phyloP scores from a whole-genome alignment of 495 filamentous ascomycete genomes.

The Physcia stellaris region DNA sequence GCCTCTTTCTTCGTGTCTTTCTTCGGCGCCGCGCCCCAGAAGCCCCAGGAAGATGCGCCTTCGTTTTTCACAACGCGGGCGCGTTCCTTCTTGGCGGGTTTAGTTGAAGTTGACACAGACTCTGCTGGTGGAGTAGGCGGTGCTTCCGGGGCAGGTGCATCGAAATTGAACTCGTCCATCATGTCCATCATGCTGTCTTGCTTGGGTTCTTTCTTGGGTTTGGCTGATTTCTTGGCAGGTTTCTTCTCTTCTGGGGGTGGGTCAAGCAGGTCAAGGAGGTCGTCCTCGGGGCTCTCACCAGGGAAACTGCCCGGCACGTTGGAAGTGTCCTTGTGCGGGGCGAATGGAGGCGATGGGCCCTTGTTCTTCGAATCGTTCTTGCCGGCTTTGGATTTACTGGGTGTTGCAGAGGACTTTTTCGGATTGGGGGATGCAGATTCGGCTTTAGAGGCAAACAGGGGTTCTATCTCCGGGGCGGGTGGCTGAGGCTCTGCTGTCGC shows the following conservation, averaged over 20 bases:
- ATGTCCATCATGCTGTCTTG: constrained; percentile 18
- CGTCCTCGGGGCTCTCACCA: constrained; percentile 16
- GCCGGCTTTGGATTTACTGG: constrained; percentile 8
- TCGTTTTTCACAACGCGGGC: constrained; percentile 37
- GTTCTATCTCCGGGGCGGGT: constrained; percentile 1
- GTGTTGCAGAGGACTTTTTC: constrained; percentile 11
- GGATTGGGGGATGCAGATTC: constrained; percentile 8
- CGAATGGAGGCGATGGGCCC: constrained; percentile 14
- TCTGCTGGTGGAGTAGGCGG: constrained; percentile 44
- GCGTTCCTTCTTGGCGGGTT: constrained; percentile 44
- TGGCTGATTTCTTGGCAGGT: constrained; percentile 10
- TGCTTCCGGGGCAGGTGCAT: constrained; percentile 18
- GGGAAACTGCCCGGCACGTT: constrained; percentile 31
- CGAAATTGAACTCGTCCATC: constrained; percentile 10
- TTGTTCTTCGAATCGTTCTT: constrained; percentile 11
- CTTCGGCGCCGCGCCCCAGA: constrained; percentile 40
- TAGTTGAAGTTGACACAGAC: constrained; percentile 27
- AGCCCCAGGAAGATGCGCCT: constrained; percentile 40
- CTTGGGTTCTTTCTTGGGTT: constrained; percentile 22
- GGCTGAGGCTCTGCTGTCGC: constrained; percentile 8
- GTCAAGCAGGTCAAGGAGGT: constrained; percentile 16
- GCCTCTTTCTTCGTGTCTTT: constrained; percentile 32
- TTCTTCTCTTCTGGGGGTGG: constrained; percentile 15
- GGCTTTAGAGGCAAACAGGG: constrained; percentile 8
- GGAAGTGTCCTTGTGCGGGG: constrained; percentile 15